These are phyloP conservation scores for Leccinum subtestaceum DNA, from an alignment of 768 basidiomycete genomes.

Conservation along the genomic window DNA sequence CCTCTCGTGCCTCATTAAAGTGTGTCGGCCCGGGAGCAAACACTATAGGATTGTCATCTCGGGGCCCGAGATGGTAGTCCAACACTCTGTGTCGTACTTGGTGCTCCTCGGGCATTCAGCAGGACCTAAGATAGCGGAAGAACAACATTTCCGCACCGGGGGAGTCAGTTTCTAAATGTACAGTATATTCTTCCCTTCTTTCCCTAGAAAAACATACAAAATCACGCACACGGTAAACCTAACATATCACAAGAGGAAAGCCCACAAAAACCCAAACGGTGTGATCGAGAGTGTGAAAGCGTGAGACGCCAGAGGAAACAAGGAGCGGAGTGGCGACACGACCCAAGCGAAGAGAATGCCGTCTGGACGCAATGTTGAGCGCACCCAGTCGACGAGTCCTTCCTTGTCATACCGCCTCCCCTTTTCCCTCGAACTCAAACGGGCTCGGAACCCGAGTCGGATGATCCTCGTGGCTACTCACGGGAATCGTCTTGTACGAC, in stretches of 20 bases:
- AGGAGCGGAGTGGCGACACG: too few species aligned
- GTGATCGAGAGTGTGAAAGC: background rate
- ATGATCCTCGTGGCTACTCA: background rate
- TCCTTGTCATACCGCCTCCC: background rate
- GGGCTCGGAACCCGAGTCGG: background rate
- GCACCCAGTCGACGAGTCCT: background rate
- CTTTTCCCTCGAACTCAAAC: background rate
- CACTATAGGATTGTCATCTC: too few species aligned
- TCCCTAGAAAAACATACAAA: background rate
- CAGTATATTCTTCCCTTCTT: background rate
- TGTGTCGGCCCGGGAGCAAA: background rate
- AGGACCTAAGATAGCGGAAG: background rate
- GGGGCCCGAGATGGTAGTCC: background rate
- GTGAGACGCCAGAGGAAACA: background rate
- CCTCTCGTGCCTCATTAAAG: background rate
- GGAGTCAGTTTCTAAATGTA: background rate
- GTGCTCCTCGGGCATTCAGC: background rate
- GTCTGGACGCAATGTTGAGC: too few species aligned
- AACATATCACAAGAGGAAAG: background rate
- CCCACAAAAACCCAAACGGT: background rate
- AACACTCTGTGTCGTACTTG: background rate
- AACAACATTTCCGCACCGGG: too few species aligned
- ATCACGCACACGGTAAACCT: background rate
- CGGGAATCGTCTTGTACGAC: background rate
- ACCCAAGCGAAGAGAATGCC: too few species aligned